Conservation (phyloP, 306 rosid species). For the Carpinus viminea region DNA sequence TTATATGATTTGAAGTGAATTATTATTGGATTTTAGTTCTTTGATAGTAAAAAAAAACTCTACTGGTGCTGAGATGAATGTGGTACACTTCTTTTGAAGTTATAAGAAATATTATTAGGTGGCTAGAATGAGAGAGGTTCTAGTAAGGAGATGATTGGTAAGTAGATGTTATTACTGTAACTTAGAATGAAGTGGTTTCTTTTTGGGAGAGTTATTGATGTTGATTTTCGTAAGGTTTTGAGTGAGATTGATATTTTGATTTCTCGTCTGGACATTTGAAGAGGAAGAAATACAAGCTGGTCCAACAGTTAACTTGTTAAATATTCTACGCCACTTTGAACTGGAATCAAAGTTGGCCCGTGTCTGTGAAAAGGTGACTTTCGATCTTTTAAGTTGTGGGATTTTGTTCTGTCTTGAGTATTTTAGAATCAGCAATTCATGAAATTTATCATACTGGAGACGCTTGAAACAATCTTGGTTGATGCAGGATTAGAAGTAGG, state of each 20-base stretch:
- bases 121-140: slow-evolving; percentile 1
- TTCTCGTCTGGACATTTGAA: neutral
- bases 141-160: neutral
- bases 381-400: neutral
- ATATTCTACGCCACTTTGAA: neutral
- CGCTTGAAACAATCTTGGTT: neutral
- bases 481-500: neutral
- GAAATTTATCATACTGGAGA: neutral
- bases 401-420: neutral
- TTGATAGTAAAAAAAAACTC: neutral
- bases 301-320: neutral
- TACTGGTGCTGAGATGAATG: neutral
- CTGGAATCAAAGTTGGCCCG: neutral
- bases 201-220: no score
- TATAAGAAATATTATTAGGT: neutral
- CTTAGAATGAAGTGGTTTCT: no score
- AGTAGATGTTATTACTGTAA: no score
- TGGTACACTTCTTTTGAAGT: neutral
- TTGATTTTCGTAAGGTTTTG: neutral
- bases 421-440: neutral
- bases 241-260: neutral
- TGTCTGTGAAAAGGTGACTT: neutral
- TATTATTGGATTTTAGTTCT: no score
- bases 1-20: neutral
- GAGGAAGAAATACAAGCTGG: neutral